Percentiles rank a stretch among this genome's conserved stretches.
Evolutionary conservation across 768 basidiomycete species (phyloP).

Genomic region (Termitomyces sp.): DNA sequence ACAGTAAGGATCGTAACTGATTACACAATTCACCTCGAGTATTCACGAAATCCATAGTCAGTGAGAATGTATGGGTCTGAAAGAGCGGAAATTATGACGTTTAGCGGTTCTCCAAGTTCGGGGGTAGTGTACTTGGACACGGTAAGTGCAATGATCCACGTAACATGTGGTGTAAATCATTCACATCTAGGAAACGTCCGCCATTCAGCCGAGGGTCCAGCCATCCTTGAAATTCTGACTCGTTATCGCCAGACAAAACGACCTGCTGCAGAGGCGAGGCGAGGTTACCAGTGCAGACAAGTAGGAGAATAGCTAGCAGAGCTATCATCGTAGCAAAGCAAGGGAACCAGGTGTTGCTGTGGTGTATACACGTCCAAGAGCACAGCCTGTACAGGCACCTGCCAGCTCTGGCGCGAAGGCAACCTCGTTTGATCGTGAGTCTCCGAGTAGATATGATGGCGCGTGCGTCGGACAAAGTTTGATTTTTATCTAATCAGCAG

Average conservation of each 20-base stretch:
- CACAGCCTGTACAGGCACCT: conserved; percentile 5
- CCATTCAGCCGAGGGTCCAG: conserved; percentile 71
- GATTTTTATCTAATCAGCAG: background rate
- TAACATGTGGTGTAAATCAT: conserved; percentile 15
- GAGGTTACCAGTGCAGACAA: background rate
- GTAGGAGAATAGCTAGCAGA: background rate
- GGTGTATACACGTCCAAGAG: background rate
- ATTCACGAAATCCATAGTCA: conserved; percentile 63
- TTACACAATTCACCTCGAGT: conserved; percentile 54
- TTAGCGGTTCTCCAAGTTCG: conserved; percentile 75
- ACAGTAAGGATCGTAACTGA: background rate
- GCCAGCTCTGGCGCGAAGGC: conserved; percentile 11
- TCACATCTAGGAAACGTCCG: conserved; percentile 74
- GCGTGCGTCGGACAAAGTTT: background rate
- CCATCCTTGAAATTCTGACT: conserved; percentile 32
- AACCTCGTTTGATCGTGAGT: conserved; percentile 5
- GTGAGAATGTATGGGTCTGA: conserved; percentile 82
- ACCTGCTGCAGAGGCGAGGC: conserved; percentile 11
- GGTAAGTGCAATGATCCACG: background rate
- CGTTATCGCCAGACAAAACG: background rate
- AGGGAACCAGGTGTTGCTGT: background rate
- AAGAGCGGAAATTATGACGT: conserved; percentile 73
- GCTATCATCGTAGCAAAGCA: background rate
- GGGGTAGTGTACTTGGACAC: conserved; percentile 56
- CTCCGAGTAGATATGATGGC: background rate